Base-by-base conservation (phyloP, 2,329 filamentous ascomycete species). In the Colletotrichum musae region DNA sequence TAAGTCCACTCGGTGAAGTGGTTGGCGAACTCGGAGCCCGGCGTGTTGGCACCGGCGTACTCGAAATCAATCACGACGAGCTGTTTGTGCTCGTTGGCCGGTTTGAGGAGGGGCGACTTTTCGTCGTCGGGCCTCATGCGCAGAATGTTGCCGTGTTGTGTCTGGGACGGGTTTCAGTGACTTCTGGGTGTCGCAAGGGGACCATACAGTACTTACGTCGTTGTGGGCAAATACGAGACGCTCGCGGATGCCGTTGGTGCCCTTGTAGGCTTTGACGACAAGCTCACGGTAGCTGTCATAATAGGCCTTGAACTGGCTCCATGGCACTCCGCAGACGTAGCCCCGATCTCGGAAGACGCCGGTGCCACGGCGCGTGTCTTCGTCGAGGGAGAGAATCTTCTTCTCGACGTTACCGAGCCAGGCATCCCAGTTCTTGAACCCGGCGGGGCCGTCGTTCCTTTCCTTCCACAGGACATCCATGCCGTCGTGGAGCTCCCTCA, bases 1-100 rank as follows among this genome's bases (percentile, higher is more conserved):
- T 98, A 98, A 74, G 94, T 93, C 96, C 96, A 99, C 81, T 99
- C 96, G 1, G 94, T 93, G 81, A 99, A 99, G 81, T 99, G 96
- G 79, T 99, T 99, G 67, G 94, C 96, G 78, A 99, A 98, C 80
- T 99, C 96, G 16, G 94, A 86, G 1, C 94, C 96, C 0, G 90
- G 91, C 0, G 91, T 86, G 78, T 98, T 99, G 66, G 95, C 94
- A 2, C 92, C 95, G 1, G 96, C 93, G 78, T 99, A 99, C 77
- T 99, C 96, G 76, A 99, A 99, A 79, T 99, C 96, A 76, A 99
- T 99, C 72, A 99, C 96, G 16, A 98, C 88, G 15, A 99, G 88
- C 81, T 97, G 95, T 80, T 97, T 98, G 83, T 99, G 96, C 74
- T 95, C 91, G 80, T 98, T 98, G 68, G 93, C 91, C 0, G 96